These are phyloP conservation scores for Lentinula raphanica DNA, from an alignment of 768 basidiomycete genomes.

Conservation along the genomic window DNA sequence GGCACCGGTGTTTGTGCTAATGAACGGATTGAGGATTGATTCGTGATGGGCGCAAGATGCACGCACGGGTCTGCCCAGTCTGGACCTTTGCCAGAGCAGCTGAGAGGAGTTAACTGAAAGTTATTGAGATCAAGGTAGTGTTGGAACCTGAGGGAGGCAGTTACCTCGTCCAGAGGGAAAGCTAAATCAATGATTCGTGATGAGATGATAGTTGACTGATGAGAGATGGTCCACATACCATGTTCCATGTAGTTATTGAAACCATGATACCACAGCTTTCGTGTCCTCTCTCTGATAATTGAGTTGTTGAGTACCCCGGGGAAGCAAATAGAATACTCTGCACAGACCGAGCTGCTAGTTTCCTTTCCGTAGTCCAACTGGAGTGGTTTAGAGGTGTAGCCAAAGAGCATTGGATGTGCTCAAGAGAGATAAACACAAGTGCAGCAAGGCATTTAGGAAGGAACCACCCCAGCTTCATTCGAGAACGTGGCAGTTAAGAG, in stretches of 20 bases:
- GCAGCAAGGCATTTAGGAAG: conserved; percentile 47
- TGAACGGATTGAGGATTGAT: conserved; percentile 10
- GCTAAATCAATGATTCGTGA: conserved; percentile 34
- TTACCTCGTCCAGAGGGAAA: conserved; percentile 83
- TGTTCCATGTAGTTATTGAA: conserved; percentile 83
- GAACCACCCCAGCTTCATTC: conserved; percentile 46
- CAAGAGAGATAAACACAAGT: conserved; percentile 32
- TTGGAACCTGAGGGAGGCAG: not conserved
- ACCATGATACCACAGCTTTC: conserved; percentile 86
- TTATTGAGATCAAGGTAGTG: conserved; percentile 3
- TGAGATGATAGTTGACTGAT: conserved; percentile 14
- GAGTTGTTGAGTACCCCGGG: not conserved
- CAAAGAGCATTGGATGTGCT: conserved; percentile 23
- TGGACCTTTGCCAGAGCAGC: conserved; percentile 83
- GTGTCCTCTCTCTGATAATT: conserved; percentile 53
- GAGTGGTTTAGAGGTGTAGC: conserved; percentile 27
- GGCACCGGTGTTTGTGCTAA: conserved; percentile 62
- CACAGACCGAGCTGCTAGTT: conserved; percentile 50
- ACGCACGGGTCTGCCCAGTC: conserved; percentile 80
- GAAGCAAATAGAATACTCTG: not conserved
- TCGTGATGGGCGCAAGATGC: conserved; percentile 4
- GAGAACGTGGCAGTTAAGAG: conserved; percentile 19
- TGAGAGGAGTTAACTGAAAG: conserved; percentile 75
- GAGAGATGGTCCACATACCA: conserved; percentile 39
- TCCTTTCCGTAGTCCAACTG: conserved; percentile 55